Percentiles rank a stretch among this genome's conserved stretches.
Evolutionary conservation across 164 flowering plant species (phyloP).

Genomic region (Macadamia tetraphylla): DNA sequence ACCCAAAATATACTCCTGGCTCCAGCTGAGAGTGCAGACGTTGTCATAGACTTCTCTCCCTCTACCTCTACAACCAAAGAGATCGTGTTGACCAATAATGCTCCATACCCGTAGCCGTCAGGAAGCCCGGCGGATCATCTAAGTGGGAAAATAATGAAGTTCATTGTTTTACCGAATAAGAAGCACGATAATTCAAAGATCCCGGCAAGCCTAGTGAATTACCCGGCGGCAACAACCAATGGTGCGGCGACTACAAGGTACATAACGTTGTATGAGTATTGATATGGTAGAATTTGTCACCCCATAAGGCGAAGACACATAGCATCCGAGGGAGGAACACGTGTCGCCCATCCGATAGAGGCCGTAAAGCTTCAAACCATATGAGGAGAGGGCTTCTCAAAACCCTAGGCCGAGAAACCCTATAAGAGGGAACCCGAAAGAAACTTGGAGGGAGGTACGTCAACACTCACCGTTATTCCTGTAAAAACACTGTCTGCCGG

Average conservation of each 20-base stretch:
- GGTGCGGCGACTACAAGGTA: conserved; percentile 34
- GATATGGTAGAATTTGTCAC: too few relatives aligned
- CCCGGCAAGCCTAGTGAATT: conserved; percentile 29
- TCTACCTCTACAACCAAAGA: conserved; percentile 29
- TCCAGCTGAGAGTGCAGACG: conserved; percentile 67
- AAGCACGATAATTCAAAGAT: conserved; percentile 23
- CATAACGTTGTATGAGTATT: conserved; percentile 49
- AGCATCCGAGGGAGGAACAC: too few relatives aligned
- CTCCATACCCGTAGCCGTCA: conserved; percentile 52
- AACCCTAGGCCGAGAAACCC: too few relatives aligned
- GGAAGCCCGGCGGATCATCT: conserved; percentile 48
- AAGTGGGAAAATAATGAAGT: conserved; percentile 58
- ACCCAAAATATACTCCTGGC: conserved; percentile 30
- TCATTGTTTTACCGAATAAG: conserved; percentile 22
- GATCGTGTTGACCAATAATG: conserved; percentile 43
- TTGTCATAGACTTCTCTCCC: conserved; percentile 57
- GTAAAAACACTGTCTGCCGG: too few relatives aligned
- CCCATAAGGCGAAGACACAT: too few relatives aligned
- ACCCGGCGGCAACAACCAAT: conserved; percentile 30
- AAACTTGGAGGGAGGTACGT: too few relatives aligned
- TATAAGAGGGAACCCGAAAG: too few relatives aligned
- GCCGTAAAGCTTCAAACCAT: too few relatives aligned
- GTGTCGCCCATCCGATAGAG: too few relatives aligned
- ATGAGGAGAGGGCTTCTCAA: too few relatives aligned
- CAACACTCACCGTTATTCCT: too few relatives aligned